A percentile compares a stretch with the other conserved stretches of the same genome.
Conservation (phyloP, 2,329 filamentous ascomycete species). For the Colletotrichum shisoi region DNA sequence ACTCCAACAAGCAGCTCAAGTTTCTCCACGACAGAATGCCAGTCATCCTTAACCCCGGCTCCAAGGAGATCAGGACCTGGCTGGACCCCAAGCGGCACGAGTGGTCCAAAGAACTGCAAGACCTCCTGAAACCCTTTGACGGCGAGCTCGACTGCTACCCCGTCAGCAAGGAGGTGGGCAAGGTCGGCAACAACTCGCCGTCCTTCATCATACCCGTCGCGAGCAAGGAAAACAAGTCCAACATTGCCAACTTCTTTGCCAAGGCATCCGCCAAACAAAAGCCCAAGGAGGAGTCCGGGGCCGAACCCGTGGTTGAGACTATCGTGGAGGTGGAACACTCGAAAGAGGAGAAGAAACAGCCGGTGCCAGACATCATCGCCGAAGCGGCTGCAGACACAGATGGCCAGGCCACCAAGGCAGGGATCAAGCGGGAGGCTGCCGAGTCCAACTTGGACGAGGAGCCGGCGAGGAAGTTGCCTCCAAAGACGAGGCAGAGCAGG, state of each 20-base stretch:
- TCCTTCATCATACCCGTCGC: slow-evolving; percentile 83
- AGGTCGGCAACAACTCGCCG: slow-evolving; percentile 90
- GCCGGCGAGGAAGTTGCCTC: slow-evolving; percentile 43
- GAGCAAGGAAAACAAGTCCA: slow-evolving; percentile 87
- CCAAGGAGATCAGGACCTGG: slow-evolving; percentile 75
- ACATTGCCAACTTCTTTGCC: slow-evolving; percentile 89
- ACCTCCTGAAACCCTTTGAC: slow-evolving; percentile 77
- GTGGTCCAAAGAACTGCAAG: slow-evolving; percentile 82
- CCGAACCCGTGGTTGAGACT: slow-evolving; percentile 27
- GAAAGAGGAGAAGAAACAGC: slow-evolving; percentile 25
- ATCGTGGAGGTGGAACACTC: slow-evolving; percentile 40
- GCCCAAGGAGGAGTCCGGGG: slow-evolving; percentile 27
- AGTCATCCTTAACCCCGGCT: slow-evolving; percentile 82
- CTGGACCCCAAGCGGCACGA: slow-evolving; percentile 74
- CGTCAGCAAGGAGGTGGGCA: slow-evolving; percentile 88
- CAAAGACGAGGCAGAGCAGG: slow-evolving; percentile 43
- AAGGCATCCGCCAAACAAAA: slow-evolving; percentile 58
- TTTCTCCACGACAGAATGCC: slow-evolving; percentile 97
- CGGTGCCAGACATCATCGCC: slow-evolving; percentile 42
- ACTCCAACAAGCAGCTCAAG: slow-evolving; percentile 79
- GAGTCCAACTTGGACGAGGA: slow-evolving; percentile 38
- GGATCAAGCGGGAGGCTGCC: slow-evolving; percentile 45
- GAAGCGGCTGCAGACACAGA: slow-evolving; percentile 11
- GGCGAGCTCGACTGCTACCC: slow-evolving; percentile 85
- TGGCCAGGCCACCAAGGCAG: slow-evolving; percentile 8